Evolutionary conservation across 768 basidiomycete genomes (phyloP).

Genomic region (Fomitopsis pulvina): DNA sequence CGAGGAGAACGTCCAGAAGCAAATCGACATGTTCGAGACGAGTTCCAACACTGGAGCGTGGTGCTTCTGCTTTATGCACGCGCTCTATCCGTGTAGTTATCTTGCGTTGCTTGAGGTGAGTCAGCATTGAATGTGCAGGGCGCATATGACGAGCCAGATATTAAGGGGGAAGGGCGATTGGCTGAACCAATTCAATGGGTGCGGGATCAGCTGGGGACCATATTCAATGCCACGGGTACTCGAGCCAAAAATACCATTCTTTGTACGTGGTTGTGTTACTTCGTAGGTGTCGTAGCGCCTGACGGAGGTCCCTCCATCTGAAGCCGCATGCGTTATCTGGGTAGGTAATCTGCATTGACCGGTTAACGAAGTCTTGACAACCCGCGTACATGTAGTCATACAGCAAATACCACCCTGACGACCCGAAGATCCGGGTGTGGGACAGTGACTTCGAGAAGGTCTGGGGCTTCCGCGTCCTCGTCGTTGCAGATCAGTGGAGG

Average conservation of each 20-base stretch:
- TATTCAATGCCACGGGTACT: constrained; percentile 32
- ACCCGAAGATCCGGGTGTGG: constrained; percentile 50
- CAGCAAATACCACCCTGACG: constrained; percentile 58
- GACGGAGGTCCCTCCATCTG: constrained; percentile 41
- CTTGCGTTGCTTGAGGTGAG: constrained; percentile 60
- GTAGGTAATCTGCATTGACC: constrained; percentile 31
- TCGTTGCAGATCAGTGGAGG: constrained; percentile 24
- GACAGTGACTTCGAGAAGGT: constrained; percentile 56
- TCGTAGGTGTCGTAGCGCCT: constrained; percentile 22
- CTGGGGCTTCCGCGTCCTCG: constrained; percentile 45
- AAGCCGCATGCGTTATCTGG: constrained; percentile 60
- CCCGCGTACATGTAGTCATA: constrained; percentile 40
- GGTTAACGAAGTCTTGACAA: not conserved
- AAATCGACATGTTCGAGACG: constrained; percentile 75
- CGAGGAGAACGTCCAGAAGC: constrained; percentile 59
- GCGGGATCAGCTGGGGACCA: constrained; percentile 31
- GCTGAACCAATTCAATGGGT: constrained; percentile 26
- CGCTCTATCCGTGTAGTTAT: constrained; percentile 60
- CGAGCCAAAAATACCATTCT: constrained; percentile 38
- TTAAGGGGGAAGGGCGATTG: constrained; percentile 15
- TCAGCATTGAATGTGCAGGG: not conserved
- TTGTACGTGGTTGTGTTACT: constrained; percentile 28
- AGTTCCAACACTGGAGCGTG: constrained; percentile 73
- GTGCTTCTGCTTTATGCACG: constrained; percentile 75
- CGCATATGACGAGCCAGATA: not conserved